Percentiles rank a stretch among this genome's conserved stretches.
Conservation (phyloP, 441 rosid genomes). For the Brassica hybrid region DNA sequence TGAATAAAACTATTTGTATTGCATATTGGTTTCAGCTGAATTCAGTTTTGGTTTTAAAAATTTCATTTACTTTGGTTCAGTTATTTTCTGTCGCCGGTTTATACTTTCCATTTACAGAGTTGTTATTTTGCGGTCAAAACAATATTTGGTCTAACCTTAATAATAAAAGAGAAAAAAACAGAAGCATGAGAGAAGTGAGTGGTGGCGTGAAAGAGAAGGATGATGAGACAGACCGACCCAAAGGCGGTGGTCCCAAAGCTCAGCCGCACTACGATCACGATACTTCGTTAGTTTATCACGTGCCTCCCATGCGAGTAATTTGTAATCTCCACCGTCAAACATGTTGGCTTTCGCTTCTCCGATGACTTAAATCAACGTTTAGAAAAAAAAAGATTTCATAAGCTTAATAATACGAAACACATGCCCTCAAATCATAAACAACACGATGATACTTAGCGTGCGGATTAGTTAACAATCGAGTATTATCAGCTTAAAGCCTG, state of each 20-base stretch:
- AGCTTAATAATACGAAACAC: no score
- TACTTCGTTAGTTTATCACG: not conserved
- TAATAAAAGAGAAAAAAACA: not conserved
- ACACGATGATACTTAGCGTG: slow-evolving; percentile 50
- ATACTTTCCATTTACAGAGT: not conserved
- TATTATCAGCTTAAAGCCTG: slow-evolving; percentile 42
- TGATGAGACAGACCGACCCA: slow-evolving; percentile 27
- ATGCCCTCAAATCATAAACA: not conserved
- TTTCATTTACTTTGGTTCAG: not conserved
- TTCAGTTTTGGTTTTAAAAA: not conserved
- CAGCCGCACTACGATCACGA: slow-evolving; percentile 28
- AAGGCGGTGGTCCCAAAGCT: slow-evolving; percentile 41
- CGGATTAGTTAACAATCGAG: slow-evolving; percentile 45
- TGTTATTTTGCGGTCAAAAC: not conserved
- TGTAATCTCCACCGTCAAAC: no score
- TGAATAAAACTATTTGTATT: not conserved
- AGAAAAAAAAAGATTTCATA: no score
- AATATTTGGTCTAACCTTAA: not conserved
- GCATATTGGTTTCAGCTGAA: not conserved
- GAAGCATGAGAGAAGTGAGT: slow-evolving; percentile 22
- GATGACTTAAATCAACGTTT: no score
- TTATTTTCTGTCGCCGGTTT: not conserved
- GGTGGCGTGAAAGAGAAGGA: slow-evolving; percentile 43
- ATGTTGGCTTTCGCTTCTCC: no score
- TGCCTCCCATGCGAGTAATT: no score